A percentile compares a stretch with the other conserved stretches of the same genome.
These are phyloP conservation scores for Auriscalpium microsporum DNA, from an alignment of 768 basidiomycete genomes.

Conservation along the genomic window DNA sequence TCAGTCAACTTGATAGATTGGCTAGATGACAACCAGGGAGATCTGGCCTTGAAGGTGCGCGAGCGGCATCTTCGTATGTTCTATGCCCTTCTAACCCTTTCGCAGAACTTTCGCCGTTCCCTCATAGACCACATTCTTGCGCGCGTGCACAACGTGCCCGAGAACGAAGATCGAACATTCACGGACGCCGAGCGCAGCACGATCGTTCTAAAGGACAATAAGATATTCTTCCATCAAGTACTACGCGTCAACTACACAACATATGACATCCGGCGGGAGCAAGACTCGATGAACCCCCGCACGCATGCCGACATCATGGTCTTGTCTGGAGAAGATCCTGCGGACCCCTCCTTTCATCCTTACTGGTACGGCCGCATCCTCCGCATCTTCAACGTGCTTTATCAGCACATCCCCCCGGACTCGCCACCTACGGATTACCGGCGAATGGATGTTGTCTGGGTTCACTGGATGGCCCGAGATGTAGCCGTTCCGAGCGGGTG, in stretches of 20 bases:
- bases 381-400: not conserved
- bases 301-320: conserved; percentile 10
- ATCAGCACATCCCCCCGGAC: not conserved
- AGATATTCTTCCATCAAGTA: conserved; percentile 24
- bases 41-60: not conserved
- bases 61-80: not conserved
- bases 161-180: conserved; percentile 23
- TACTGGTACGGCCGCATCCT: not conserved
- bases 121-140: conserved; percentile 25
- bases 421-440: not conserved
- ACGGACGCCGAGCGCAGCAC: conserved; percentile 10
- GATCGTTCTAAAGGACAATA: conserved; percentile 15
- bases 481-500: not conserved
- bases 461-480: not conserved
- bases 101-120: conserved; percentile 22
- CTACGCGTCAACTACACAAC: conserved; percentile 33
- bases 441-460: not conserved
- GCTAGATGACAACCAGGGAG: not conserved
- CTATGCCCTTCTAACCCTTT: not conserved
- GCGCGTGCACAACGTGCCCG: conserved; percentile 16
- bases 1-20: not conserved
- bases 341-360: not conserved
- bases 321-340: not conserved
- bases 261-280: conserved; percentile 32
- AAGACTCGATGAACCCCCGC: conserved; percentile 33